Evolutionary conservation across 2,329 filamentous ascomycete genomes (phyloP).

Genomic region (Chrysoporthe deuterocubensis): DNA sequence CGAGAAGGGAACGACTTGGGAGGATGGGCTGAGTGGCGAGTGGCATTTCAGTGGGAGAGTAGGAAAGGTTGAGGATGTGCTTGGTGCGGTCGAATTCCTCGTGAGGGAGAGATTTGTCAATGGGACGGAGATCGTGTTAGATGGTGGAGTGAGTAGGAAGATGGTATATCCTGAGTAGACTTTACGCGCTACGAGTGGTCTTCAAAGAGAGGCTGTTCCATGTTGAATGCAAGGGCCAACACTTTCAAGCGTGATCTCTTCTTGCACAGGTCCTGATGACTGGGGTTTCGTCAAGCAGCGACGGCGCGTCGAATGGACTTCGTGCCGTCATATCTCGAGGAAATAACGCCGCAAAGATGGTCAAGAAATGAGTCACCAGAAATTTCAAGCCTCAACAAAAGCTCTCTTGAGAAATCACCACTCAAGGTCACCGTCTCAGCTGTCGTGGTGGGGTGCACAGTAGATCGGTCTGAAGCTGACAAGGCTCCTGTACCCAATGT

Average conservation of each 20-base stretch:
- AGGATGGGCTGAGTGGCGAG: slow-evolving; percentile 47
- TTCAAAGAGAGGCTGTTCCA: not conserved
- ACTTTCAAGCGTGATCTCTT: not conserved
- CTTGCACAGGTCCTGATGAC: not conserved
- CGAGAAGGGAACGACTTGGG: slow-evolving; percentile 46
- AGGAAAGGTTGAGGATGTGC: slow-evolving; percentile 51
- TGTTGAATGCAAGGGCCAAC: not conserved
- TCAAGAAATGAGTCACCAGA: too few relatives aligned
- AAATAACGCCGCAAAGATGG: too few relatives aligned
- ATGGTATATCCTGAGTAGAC: slow-evolving; percentile 39
- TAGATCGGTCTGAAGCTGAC: too few relatives aligned
- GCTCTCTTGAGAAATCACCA: too few relatives aligned
- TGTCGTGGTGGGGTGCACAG: too few relatives aligned
- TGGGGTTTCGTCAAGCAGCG: not conserved
- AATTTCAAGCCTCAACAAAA: too few relatives aligned
- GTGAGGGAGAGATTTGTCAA: slow-evolving; percentile 36
- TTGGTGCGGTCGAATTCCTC: slow-evolving; percentile 36
- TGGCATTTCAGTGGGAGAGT: slow-evolving; percentile 57
- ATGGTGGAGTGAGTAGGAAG: slow-evolving; percentile 38
- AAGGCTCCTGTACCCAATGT: too few relatives aligned
- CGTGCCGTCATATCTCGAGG: too few relatives aligned
- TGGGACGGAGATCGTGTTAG: slow-evolving; percentile 37
- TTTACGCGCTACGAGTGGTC: not conserved
- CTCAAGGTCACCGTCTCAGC: too few relatives aligned
- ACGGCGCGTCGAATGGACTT: not conserved